Conservation (phyloP, 345 rosid species). For the Kernera saxatilis region DNA sequence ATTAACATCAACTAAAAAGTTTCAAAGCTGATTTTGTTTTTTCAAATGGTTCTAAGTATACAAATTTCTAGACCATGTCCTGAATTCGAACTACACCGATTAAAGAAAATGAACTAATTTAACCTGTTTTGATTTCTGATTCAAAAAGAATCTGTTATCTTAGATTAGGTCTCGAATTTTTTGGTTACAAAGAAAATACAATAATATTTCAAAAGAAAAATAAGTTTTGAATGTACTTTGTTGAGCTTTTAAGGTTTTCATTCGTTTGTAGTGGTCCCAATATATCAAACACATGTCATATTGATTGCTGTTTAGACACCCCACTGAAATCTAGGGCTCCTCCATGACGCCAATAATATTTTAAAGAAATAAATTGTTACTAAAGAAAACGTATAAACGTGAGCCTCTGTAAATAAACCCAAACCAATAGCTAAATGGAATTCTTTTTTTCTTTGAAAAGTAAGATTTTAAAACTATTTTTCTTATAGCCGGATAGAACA, state of each 20-base stretch:
- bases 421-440: not conserved
- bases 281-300: constrained; percentile 15
- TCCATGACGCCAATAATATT: constrained; percentile 25
- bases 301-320: constrained; percentile 17
- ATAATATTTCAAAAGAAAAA: not conserved
- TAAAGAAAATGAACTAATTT: not conserved
- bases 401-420: not conserved
- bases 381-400: not conserved
- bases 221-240: constrained; percentile 14
- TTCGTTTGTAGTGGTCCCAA: constrained; percentile 30
- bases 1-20: not conserved
- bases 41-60: not conserved
- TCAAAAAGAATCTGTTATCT: not conserved
- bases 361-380: not conserved
- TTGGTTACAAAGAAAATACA: not conserved
- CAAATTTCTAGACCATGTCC: not conserved
- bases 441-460: not conserved
- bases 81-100: not conserved
- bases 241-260: constrained; percentile 24
- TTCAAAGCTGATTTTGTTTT: not conserved
- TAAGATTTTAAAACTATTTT: not conserved
- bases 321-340: constrained; percentile 31
- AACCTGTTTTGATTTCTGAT: not conserved
- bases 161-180: not conserved
- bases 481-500: not conserved